These are phyloP conservation scores for Candida suzukii DNA, from an alignment of 805 yeast genomes.

Conservation along the genomic window DNA sequence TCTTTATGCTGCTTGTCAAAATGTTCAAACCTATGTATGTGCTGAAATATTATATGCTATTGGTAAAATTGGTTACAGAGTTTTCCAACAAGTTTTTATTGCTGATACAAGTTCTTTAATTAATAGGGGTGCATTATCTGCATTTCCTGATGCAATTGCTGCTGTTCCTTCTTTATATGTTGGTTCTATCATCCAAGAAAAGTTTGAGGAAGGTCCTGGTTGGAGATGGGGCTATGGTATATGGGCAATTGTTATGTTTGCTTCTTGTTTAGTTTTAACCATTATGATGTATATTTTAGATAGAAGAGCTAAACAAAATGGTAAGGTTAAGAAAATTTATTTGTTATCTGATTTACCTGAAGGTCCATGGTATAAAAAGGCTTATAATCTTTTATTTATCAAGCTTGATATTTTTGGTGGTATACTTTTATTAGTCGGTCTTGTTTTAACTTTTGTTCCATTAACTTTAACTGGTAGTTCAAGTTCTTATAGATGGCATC, in stretches of 20 bases:
- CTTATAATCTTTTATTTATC: conserved; percentile 47
- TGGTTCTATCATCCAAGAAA: conserved; percentile 43
- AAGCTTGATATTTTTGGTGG: conserved; percentile 60
- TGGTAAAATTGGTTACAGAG: conserved; percentile 60
- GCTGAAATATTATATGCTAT: conserved; percentile 50
- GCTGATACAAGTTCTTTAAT: conserved; percentile 64
- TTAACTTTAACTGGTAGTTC: conserved; percentile 71
- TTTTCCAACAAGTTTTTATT: conserved; percentile 48
- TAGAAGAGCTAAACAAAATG: conserved; percentile 50
- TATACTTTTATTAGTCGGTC: conserved; percentile 42
- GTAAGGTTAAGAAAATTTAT: conserved; percentile 44
- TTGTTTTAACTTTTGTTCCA: conserved; percentile 66
- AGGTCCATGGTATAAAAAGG: conserved; percentile 24
- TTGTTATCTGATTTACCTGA: conserved; percentile 35
- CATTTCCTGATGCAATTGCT: conserved; percentile 64
- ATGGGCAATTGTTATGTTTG: conserved; percentile 74
- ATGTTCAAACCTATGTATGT: conserved; percentile 53
- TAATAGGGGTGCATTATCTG: conserved; percentile 63
- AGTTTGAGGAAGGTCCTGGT: conserved; percentile 24
- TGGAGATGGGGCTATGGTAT: conserved; percentile 78
- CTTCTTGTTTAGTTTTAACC: conserved; percentile 51
- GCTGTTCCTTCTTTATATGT: conserved; percentile 75
- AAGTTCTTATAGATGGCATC: conserved; percentile 40
- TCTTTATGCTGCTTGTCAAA: conserved; percentile 52
- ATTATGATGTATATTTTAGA: conserved; percentile 52